Conservation (phyloP, 768 basidiomycete genomes). For the Chalciporus sphaerocephalus region DNA sequence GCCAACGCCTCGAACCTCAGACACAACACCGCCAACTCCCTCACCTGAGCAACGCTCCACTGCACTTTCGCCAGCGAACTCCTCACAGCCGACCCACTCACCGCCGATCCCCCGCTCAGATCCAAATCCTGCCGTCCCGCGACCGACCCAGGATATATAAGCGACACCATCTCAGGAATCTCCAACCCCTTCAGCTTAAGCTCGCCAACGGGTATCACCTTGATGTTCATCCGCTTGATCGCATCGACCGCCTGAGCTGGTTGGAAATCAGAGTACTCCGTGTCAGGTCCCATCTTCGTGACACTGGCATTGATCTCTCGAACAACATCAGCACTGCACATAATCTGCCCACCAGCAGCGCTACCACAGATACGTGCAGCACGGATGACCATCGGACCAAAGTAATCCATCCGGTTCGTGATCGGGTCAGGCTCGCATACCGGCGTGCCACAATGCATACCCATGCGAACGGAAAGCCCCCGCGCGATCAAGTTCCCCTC, state of each 20-base stretch:
- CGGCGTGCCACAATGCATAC: conserved; percentile 89
- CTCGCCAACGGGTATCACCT: conserved; percentile 77
- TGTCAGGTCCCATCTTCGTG: conserved; percentile 49
- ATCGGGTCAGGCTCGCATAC: conserved; percentile 89
- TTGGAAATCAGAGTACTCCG: conserved; percentile 57
- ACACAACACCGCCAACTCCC: conserved; percentile 66
- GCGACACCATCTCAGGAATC: conserved; percentile 80
- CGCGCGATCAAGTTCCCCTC: conserved; percentile 69
- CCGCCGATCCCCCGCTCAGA: conserved; percentile 22
- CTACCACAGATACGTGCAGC: conserved; percentile 77
- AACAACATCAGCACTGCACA: conserved; percentile 83
- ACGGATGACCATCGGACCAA: conserved; percentile 94
- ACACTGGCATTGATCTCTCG: conserved; percentile 70
- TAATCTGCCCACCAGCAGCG: conserved; percentile 91
- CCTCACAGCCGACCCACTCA: conserved; percentile 2
- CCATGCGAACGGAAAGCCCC: conserved; percentile 94
- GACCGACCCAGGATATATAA: conserved; percentile 74
- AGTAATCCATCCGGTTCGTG: conserved; percentile 96
- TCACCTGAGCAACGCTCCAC: conserved; percentile 71
- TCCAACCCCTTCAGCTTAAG: conserved; percentile 93
- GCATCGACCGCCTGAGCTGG: conserved; percentile 64
- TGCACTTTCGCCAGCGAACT: conserved; percentile 40
- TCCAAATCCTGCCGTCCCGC: conserved; percentile 65
- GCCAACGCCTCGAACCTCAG: conserved; percentile 77
- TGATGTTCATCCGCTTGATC: conserved; percentile 66